Base-by-base conservation (phyloP, 805 yeast genomes). In the Nakazawaea pomicola region DNA sequence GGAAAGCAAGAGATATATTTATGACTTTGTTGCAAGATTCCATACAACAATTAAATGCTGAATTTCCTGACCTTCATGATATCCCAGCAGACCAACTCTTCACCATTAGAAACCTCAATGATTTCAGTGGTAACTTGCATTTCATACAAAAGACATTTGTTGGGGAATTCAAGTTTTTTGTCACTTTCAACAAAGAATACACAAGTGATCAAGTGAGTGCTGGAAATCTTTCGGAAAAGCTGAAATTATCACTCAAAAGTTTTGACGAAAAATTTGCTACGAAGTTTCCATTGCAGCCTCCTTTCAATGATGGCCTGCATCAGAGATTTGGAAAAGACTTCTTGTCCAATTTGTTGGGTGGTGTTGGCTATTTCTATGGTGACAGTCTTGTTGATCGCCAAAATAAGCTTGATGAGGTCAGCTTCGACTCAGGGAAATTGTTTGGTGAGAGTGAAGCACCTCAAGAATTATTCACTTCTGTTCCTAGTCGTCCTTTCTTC, bases 401-500 rank as follows among this genome's bases (percentile, higher is more conserved):
- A 4, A 77, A 87, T 1, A 66, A 69, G 4, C 65, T 80, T 25
- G 87, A 82, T 49, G 89, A 83, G 43, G 85, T 83, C 9, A 78
- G 79, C 5, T 83, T 80, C 55, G 79, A 74, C 11, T 71, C 71
- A 12, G 63, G 71, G 28, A 52, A 65, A 44, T 59, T 68, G 2
- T 46, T 56, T 29, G 88, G 90, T 0, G 45, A 55, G n/a, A 61
- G 67, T 11, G 95, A 86, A 53, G 93, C 90, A 0, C 95, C 96
- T 1, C 62, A 65, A 46, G 86, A 81, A 48, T 62, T 93, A 36
- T 86, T 89, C 53, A 75, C 93, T 0, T 70, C 88, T 17, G 93
- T 88, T 25, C 99, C 99, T 2, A 86, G 96, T 36, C 72, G 99
- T 39, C 87, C 95, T 0, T 87, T 86, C 55, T 93, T 93, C 61